These are phyloP conservation scores for Lactarius vividus DNA, from an alignment of 768 basidiomycete species.

Conservation along the genomic window DNA sequence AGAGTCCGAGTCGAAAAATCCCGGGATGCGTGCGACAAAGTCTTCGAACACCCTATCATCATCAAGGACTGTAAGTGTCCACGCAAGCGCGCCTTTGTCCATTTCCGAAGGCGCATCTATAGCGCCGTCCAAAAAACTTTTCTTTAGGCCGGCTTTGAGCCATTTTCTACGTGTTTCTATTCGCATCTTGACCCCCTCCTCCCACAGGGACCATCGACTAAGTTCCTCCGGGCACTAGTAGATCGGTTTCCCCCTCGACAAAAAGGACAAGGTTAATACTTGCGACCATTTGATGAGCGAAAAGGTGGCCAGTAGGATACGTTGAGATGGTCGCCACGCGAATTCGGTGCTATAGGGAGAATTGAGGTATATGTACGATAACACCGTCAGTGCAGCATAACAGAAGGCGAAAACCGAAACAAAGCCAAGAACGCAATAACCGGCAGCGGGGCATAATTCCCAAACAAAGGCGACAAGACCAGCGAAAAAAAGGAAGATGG, in stretches of 20 bases:
- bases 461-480: background rate
- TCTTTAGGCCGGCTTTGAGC: constrained; percentile 3
- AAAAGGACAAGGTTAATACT: background rate
- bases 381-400: background rate
- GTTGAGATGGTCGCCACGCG: background rate
- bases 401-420: background rate
- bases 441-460: background rate
- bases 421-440: too few species aligned
- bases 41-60: constrained; percentile 6
- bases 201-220: background rate
- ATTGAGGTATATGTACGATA: constrained; percentile 2
- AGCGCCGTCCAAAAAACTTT: background rate
- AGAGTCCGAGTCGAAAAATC: background rate
- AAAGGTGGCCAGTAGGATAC: background rate
- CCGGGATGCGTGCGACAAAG: constrained; percentile 8
- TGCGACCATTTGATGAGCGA: background rate
- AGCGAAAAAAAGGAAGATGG: background rate
- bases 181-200: background rate
- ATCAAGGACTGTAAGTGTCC: constrained; percentile 12
- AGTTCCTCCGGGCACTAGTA: background rate
- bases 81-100: constrained; percentile 3
- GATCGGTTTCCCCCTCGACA: background rate
- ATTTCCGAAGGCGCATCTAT: background rate
- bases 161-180: constrained; percentile 1
- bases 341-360: constrained; percentile 12